A percentile compares a stretch with the other conserved stretches of the same genome.
Evolutionary conservation across 768 basidiomycete genomes (phyloP).

Genomic region (Leccinum incarnatum): DNA sequence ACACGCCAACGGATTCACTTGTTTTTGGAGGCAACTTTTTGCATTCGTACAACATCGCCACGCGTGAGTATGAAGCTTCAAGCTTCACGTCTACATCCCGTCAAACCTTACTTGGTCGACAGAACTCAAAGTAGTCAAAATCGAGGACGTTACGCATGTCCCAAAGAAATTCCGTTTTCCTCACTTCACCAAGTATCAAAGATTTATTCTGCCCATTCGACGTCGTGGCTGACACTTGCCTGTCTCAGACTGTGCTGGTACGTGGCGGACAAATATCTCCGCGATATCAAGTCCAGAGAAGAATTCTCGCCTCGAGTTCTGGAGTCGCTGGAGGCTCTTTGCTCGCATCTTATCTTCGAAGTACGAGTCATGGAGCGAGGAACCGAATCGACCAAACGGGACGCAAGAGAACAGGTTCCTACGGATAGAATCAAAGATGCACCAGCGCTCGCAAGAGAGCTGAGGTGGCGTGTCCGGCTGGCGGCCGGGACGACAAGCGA

Average conservation of each 20-base stretch:
- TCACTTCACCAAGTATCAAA: slow-evolving; percentile 63
- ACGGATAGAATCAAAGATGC: slow-evolving; percentile 79
- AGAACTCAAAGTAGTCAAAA: slow-evolving; percentile 88
- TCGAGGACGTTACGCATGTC: slow-evolving; percentile 90
- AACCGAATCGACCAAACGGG: slow-evolving; percentile 66
- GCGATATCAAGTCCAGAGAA: slow-evolving; percentile 61
- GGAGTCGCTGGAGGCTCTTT: slow-evolving; percentile 64
- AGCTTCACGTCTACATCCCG: not conserved
- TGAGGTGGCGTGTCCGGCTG: slow-evolving; percentile 76
- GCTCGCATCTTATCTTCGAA: slow-evolving; percentile 80
- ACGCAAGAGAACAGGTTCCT: slow-evolving; percentile 80
- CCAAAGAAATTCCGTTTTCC: slow-evolving; percentile 92
- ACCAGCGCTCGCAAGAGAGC: slow-evolving; percentile 74
- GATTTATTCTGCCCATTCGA: slow-evolving; percentile 20
- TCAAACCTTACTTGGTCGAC: slow-evolving; percentile 14
- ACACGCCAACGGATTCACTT: slow-evolving; percentile 88
- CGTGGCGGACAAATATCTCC: slow-evolving; percentile 76
- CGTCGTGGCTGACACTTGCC: slow-evolving; percentile 2
- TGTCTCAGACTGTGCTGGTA: slow-evolving; percentile 80
- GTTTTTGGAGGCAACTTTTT: slow-evolving; percentile 98
- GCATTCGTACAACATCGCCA: slow-evolving; percentile 86
- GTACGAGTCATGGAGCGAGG: slow-evolving; percentile 68
- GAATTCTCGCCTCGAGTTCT: slow-evolving; percentile 60
- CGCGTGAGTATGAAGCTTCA: slow-evolving; percentile 53
- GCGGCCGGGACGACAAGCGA: slow-evolving; percentile 64